phyloP scores from a whole-genome alignment of 495 filamentous ascomycete species.

The Penicillium paradoxum region DNA sequence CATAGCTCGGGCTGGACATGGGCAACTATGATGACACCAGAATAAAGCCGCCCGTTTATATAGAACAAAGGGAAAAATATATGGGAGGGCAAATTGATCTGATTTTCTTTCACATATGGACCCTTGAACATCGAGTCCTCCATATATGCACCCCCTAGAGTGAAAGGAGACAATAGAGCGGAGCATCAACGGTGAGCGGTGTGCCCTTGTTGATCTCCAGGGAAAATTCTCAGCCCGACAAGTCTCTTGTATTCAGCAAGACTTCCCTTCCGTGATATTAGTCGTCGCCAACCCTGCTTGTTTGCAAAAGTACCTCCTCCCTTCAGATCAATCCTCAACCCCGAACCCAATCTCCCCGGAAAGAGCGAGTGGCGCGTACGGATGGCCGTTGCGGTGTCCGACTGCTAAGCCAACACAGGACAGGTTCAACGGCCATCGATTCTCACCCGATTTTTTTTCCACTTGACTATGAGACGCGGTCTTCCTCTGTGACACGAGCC shows the following conservation, averaged over 20 bases:
- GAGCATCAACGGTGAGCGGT: slow-evolving; percentile 22
- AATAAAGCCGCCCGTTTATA: not conserved
- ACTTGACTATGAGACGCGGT: slow-evolving; percentile 5
- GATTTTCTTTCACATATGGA: not conserved
- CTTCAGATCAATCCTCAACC: not conserved
- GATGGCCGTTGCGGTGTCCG: slow-evolving; percentile 30
- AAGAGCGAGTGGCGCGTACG: slow-evolving; percentile 10
- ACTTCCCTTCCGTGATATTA: slow-evolving; percentile 2
- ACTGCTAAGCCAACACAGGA: slow-evolving; percentile 19
- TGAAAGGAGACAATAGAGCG: slow-evolving; percentile 27
- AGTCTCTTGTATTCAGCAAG: slow-evolving; percentile 16
- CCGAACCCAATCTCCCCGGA: slow-evolving; percentile 1
- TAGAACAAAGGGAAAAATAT: not conserved
- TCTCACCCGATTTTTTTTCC: not conserved
- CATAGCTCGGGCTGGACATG: not conserved
- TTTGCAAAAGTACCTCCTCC: not conserved
- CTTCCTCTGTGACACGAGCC: not conserved
- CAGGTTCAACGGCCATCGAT: slow-evolving; percentile 24
- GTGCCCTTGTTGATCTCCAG: slow-evolving; percentile 5
- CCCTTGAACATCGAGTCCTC: not conserved
- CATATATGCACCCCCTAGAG: not conserved
- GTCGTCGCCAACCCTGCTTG: not conserved
- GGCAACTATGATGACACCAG: slow-evolving; percentile 1
- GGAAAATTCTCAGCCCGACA: slow-evolving; percentile 25
- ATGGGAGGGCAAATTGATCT: not conserved